Base-by-base conservation (phyloP, 257 asterid species). In the Scutellaria barbata region DNA sequence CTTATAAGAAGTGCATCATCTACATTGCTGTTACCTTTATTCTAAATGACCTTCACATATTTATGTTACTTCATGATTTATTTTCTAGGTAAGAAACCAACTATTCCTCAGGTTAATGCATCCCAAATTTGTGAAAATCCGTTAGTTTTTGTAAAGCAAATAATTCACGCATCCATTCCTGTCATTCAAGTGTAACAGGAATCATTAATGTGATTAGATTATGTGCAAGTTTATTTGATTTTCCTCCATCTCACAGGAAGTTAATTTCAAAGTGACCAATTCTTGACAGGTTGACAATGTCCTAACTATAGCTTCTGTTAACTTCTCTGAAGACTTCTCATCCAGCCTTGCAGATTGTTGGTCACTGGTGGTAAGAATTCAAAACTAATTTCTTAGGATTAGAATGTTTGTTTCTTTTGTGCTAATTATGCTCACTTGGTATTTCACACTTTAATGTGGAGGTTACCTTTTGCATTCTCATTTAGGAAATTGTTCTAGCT, bases 251-350 rank as follows among this genome's bases (percentile, higher is more conserved):
- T 10, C 58, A 22, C 63, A 8, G 22, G 42, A 66, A 13, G n/a
- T 30, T 65, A 37, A 60, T 9, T 56, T 51, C 62, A 66, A 30
- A 30, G 4, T 30, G 5, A 30, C 35, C 2, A 75, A 45, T 69
- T 72, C 69, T 63, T 81, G 54, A 75, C 89, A 92, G 96, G 87
- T 22, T 76, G 94, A 92, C 77, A 74, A 79, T 74, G 71, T 74
- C 73, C 84, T 95, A 77, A 87, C 88, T 37, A 77, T 85, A 63
- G 66, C 96, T 80, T 89, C 98, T 43, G 89, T 92, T 61, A 78
- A 63, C 75, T 89, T 95, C 90, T 82, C 94, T 8, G 77, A 77
- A n/a, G 81, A 77, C 75, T 95, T 95, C 66, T 79, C 89, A 9
- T 70, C 87, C 69, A 78, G 85, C 79, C 84, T 95, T 37, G 84